Evolutionary conservation across 371 early-diverging fungal genomes (phyloP).

Genomic region (Circinella minor): DNA sequence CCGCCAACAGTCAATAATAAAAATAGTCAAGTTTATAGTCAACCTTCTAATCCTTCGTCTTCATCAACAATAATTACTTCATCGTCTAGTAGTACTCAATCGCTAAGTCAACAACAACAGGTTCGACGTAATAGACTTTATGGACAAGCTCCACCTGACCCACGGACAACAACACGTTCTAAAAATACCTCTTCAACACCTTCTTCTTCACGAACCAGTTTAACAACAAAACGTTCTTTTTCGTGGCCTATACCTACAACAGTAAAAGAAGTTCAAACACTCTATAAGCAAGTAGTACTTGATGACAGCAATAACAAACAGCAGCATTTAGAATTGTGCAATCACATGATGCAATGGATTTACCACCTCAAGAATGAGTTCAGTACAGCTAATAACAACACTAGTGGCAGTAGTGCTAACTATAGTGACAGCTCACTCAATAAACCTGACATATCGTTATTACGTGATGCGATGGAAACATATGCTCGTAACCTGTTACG

Average conservation of each 20-base stretch:
- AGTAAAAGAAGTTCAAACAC: background rate
- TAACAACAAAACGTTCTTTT: background rate
- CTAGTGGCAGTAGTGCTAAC: no score
- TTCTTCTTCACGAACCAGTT: background rate
- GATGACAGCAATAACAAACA: background rate
- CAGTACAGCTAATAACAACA: no score
- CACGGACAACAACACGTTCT: background rate
- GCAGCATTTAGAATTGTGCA: conserved; percentile 8
- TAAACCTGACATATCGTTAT: conserved; percentile 2
- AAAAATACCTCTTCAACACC: background rate
- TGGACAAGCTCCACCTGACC: background rate
- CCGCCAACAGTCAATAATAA: background rate
- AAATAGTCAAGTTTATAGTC: background rate
- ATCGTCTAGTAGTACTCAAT: conserved; percentile 12
- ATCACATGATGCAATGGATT: conserved; percentile 9
- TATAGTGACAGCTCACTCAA: conserved; percentile 1
- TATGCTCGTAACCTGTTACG: conserved; percentile 3
- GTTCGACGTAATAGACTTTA: background rate
- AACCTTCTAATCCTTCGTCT: background rate
- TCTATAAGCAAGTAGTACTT: background rate
- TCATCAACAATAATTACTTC: conserved; percentile 13
- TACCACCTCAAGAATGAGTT: background rate
- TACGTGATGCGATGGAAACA: conserved; percentile 14
- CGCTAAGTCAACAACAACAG: conserved; percentile 5
- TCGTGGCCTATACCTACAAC: conserved; percentile 8